These are phyloP conservation scores for Hypoxylon sp. DNA, from an alignment of 2,329 filamentous ascomycete species.

Conservation along the genomic window DNA sequence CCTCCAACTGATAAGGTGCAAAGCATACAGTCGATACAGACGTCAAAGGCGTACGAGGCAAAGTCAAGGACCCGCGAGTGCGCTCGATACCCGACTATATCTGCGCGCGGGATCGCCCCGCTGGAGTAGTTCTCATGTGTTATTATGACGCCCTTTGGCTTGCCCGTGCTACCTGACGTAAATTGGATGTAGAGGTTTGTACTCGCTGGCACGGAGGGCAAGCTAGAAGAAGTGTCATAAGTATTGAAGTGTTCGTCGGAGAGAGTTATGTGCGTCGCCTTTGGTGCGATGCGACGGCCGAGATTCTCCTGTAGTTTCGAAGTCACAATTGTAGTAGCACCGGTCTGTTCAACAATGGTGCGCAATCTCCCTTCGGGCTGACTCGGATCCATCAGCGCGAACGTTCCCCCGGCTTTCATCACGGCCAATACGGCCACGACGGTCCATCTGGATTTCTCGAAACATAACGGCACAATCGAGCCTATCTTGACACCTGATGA, in stretches of 20 bases:
- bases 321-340: constrained; percentile 58
- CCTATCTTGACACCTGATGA: constrained; percentile 57
- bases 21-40: constrained; percentile 68
- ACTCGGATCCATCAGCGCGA: constrained; percentile 63
- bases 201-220: constrained; percentile 57
- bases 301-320: constrained; percentile 58
- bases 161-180: constrained; percentile 75
- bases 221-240: constrained; percentile 40
- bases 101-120: constrained; percentile 60
- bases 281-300: constrained; percentile 56
- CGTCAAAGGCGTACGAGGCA: constrained; percentile 69
- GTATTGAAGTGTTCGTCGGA: constrained; percentile 50
- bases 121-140: constrained; percentile 64
- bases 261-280: constrained; percentile 54
- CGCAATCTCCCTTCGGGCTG: constrained; percentile 62
- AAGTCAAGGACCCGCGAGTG: constrained; percentile 64
- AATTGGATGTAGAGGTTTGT: constrained; percentile 71
- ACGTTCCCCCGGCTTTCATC: constrained; percentile 65
- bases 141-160: constrained; percentile 73
- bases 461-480: constrained; percentile 64
- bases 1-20: constrained; percentile 66
- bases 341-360: constrained; percentile 62
- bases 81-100: constrained; percentile 60
- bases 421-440: constrained; percentile 62
- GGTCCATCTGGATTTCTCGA: constrained; percentile 65